phyloP scores from a whole-genome alignment of 352 stramenopile species.

The Globisporangium paddicum region DNA sequence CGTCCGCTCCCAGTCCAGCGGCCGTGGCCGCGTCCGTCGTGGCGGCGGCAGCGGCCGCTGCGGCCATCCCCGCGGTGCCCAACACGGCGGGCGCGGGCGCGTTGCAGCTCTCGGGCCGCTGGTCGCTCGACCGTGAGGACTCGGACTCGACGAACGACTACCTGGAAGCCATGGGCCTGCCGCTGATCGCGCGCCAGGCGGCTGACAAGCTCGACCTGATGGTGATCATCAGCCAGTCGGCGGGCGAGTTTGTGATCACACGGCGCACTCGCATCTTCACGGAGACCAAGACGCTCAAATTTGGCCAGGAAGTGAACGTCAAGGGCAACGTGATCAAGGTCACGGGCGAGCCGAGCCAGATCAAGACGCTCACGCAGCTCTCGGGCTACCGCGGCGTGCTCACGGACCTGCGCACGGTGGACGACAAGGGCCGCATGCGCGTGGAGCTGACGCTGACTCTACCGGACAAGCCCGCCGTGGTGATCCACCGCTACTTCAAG shows the following conservation, averaged over 20 bases:
- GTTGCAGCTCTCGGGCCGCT: slow-evolving; percentile 79
- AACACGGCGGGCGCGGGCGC: slow-evolving; percentile 74
- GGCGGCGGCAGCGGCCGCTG: slow-evolving; percentile 15
- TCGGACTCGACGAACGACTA: slow-evolving; percentile 90
- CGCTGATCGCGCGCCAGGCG: slow-evolving; percentile 81
- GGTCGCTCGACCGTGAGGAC: slow-evolving; percentile 81
- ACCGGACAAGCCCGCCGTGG: slow-evolving; percentile 64
- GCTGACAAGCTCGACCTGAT: slow-evolving; percentile 87
- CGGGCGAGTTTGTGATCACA: slow-evolving; percentile 84
- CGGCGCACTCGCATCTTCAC: slow-evolving; percentile 87
- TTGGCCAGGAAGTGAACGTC: slow-evolving; percentile 84
- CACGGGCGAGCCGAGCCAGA: slow-evolving; percentile 58
- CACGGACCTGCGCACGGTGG: slow-evolving; percentile 66
- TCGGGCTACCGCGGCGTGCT: slow-evolving; percentile 75
- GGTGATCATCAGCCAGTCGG: slow-evolving; percentile 84
- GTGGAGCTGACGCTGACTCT: slow-evolving; percentile 76
- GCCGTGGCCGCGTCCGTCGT: slow-evolving; percentile 14
- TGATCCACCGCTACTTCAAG: slow-evolving; percentile 85
- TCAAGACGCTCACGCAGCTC: slow-evolving; percentile 80
- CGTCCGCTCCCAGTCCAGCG: slow-evolving; percentile 15
- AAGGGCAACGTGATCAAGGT: slow-evolving; percentile 88
- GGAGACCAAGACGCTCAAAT: slow-evolving; percentile 86
- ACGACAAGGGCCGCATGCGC: slow-evolving; percentile 75
- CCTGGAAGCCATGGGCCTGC: slow-evolving; percentile 77
- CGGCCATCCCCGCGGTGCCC: slow-evolving; percentile 29